Conservation (phyloP, 169 alveolate species). For the Plasmodium gonderi region DNA sequence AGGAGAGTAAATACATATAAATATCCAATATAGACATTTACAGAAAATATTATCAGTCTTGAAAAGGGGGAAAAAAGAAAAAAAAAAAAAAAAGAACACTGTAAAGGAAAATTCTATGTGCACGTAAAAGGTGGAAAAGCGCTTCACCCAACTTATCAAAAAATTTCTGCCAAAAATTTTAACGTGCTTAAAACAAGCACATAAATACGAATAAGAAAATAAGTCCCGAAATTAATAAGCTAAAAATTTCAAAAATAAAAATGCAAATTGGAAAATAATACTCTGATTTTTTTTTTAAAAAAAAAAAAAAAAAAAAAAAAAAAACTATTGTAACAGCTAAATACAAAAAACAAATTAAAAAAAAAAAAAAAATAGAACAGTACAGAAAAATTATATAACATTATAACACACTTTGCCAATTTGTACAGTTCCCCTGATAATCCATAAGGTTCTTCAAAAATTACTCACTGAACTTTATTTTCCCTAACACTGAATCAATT, state of each 20-base stretch:
- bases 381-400: not conserved
- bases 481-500: conserved; percentile 64
- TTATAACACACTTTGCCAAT: not conserved
- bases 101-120: not conserved
- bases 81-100: not conserved
- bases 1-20: not conserved
- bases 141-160: not conserved
- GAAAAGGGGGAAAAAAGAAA: not conserved
- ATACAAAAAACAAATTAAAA: conserved; percentile 7
- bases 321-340: conserved; percentile 11
- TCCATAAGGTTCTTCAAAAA: not conserved
- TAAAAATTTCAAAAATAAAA: not conserved
- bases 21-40: not conserved
- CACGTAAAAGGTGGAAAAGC: not conserved
- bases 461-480: conserved; percentile 51
- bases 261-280: not conserved
- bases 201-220: not conserved
- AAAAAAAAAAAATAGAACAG: not conserved
- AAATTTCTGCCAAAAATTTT: not conserved
- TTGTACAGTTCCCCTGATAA: not conserved
- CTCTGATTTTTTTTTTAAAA: not conserved
- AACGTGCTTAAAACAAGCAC: not conserved
- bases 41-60: not conserved
- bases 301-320: conserved; percentile 13
- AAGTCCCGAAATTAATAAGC: not conserved